phyloP scores from a whole-genome alignment of 1,139 yeast genomes.

The Candida dubliniensis region DNA sequence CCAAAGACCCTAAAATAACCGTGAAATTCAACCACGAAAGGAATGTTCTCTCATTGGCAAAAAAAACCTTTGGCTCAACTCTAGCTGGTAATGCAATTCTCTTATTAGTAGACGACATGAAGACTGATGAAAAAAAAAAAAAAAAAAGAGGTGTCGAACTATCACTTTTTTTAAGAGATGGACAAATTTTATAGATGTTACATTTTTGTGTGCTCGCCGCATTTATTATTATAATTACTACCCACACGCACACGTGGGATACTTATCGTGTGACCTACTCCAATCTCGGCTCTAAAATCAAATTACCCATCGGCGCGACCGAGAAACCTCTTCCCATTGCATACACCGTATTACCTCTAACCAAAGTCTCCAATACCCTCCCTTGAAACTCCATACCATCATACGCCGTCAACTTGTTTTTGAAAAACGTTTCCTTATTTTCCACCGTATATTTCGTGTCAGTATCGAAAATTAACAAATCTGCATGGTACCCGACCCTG shows the following conservation, averaged over 20 bases:
- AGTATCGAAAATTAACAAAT: constrained; percentile 78
- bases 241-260: not conserved
- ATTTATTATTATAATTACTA: no score
- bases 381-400: constrained; percentile 70
- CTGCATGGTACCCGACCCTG: constrained; percentile 79
- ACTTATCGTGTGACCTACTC: constrained; percentile 1
- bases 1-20: constrained; percentile 93
- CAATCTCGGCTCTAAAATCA: constrained; percentile 58
- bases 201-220: not conserved
- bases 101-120: constrained; percentile 44
- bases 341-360: constrained; percentile 72
- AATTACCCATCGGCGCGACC: constrained; percentile 53
- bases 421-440: constrained; percentile 65
- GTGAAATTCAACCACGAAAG: constrained; percentile 98
- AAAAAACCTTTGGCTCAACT: constrained; percentile 97
- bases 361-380: constrained; percentile 70
- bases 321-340: constrained; percentile 58
- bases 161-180: no score
- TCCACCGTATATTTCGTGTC: constrained; percentile 52
- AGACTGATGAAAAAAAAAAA: not conserved
- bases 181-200: no score
- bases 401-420: constrained; percentile 86
- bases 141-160: not conserved
- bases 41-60: constrained; percentile 97
- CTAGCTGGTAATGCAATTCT: constrained; percentile 97